A percentile compares a stretch with the other conserved stretches of the same genome.
Conservation (phyloP, 257 asterid genomes). For the Leonotis leonurus region DNA sequence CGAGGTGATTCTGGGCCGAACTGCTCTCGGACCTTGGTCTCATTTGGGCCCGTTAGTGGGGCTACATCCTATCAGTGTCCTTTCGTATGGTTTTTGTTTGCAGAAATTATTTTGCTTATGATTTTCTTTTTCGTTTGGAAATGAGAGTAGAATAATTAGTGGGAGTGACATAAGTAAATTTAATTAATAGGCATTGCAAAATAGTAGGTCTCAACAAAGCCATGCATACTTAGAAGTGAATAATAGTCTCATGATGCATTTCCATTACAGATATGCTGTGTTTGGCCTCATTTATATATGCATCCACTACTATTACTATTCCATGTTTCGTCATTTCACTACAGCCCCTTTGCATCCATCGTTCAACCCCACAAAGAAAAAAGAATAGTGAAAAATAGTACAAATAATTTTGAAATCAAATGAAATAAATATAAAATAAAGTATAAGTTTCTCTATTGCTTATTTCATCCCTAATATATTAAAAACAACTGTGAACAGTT, state of each 20-base stretch:
- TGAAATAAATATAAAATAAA: too few species aligned
- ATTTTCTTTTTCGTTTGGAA: not conserved
- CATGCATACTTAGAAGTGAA: not conserved
- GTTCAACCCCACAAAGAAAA: not conserved
- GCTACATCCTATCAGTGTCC: too few species aligned
- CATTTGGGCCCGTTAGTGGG: too few species aligned
- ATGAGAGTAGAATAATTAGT: not conserved
- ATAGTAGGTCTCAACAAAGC: not conserved
- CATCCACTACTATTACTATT: not conserved
- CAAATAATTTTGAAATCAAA: slow-evolving; percentile 2
- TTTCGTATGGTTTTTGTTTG: slow-evolving; percentile 13
- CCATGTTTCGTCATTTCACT: not conserved
- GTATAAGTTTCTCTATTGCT: too few species aligned
- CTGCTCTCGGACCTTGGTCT: too few species aligned
- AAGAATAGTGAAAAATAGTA: too few species aligned
- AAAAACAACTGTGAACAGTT: too few species aligned
- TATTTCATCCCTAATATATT: too few species aligned
- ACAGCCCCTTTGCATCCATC: not conserved
- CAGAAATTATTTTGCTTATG: not conserved
- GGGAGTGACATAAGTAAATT: not conserved
- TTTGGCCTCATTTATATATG: not conserved
- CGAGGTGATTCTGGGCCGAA: too few species aligned
- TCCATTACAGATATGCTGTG: not conserved
- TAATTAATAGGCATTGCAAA: not conserved
- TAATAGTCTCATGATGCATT: not conserved